Percentiles rank a stretch among this genome's conserved stretches.
Evolutionary conservation across 768 basidiomycete species (phyloP).

Genomic region (Mycena pura): DNA sequence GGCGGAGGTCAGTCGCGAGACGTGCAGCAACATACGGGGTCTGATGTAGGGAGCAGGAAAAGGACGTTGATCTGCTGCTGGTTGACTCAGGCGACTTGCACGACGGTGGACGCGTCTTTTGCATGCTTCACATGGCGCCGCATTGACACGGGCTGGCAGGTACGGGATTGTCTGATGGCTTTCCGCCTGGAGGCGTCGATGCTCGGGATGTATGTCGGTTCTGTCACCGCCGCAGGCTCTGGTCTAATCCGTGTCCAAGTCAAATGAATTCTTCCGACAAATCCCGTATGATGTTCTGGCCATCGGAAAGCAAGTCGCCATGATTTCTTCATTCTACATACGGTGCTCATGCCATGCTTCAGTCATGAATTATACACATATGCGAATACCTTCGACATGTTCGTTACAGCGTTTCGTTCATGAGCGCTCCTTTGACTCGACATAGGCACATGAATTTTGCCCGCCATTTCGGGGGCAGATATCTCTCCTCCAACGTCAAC

Average conservation of each 20-base stretch:
- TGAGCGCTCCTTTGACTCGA: not conserved
- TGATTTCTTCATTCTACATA: not conserved
- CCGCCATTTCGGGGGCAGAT: constrained; percentile 70
- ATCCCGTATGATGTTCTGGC: constrained; percentile 85
- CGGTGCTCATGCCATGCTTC: not conserved
- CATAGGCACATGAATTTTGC: constrained; percentile 68
- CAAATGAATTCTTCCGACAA: constrained; percentile 76
- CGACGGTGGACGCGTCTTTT: constrained; percentile 55
- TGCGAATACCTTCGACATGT: constrained; percentile 72
- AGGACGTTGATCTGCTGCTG: constrained; percentile 82
- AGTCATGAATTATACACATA: constrained; percentile 88
- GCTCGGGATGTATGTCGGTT: constrained; percentile 64
- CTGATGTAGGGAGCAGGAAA: constrained; percentile 38
- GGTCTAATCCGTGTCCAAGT: constrained; percentile 41
- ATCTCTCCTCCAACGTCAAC: constrained; percentile 86
- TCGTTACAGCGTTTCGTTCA: constrained; percentile 9
- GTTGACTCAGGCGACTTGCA: constrained; percentile 83
- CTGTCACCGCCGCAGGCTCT: not conserved
- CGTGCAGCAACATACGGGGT: not conserved
- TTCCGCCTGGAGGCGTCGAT: constrained; percentile 71
- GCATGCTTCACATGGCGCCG: not conserved
- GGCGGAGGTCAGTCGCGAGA: constrained; percentile 45
- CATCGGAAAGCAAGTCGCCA: constrained; percentile 76
- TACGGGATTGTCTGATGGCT: constrained; percentile 81
- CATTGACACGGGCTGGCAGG: constrained; percentile 42